Percentiles rank a stretch among this genome's conserved stretches.
These are phyloP conservation scores for Pseudocercospora cruenta DNA, from an alignment of 2,329 filamentous ascomycete genomes.

Conservation along the genomic window DNA sequence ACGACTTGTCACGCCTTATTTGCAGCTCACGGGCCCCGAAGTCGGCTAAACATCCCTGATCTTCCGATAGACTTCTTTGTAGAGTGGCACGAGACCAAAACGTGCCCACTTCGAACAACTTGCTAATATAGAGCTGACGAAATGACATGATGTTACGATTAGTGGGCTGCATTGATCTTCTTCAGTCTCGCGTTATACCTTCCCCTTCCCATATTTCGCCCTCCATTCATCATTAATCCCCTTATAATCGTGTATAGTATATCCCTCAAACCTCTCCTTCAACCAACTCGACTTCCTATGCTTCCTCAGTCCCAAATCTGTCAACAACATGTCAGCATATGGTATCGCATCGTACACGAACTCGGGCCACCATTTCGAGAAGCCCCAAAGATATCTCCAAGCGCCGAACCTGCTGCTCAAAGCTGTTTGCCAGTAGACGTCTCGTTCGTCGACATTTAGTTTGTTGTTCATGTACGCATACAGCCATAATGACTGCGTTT, in stretches of 20 bases:
- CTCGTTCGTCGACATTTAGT: conserved; percentile 12
- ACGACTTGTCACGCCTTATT: background rate
- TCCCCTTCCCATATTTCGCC: background rate
- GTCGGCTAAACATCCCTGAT: background rate
- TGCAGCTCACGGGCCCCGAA: background rate
- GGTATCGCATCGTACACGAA: conserved; percentile 22
- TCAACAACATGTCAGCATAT: conserved; percentile 23
- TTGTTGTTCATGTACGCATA: conserved; percentile 21
- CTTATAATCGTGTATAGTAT: conserved; percentile 22
- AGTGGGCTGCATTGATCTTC: background rate
- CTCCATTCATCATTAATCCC: conserved; percentile 14
- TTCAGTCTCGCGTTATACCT: background rate
- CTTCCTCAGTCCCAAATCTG: conserved; percentile 16
- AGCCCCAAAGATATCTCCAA: conserved; percentile 20
- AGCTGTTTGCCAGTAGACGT: conserved; percentile 15
- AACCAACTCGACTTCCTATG: conserved; percentile 17
- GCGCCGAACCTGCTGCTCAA: conserved; percentile 16
- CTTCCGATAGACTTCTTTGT: background rate
- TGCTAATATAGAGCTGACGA: background rate
- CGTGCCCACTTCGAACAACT: background rate
- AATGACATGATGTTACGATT: background rate
- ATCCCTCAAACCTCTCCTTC: conserved; percentile 21
- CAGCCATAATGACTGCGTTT: conserved; percentile 19
- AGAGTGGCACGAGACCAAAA: background rate
- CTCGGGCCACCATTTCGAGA: conserved; percentile 22